Percentiles rank a stretch among this genome's conserved stretches.
These are phyloP conservation scores for Aspergillus bombycis DNA, from an alignment of 2,329 filamentous ascomycete genomes.

Conservation along the genomic window DNA sequence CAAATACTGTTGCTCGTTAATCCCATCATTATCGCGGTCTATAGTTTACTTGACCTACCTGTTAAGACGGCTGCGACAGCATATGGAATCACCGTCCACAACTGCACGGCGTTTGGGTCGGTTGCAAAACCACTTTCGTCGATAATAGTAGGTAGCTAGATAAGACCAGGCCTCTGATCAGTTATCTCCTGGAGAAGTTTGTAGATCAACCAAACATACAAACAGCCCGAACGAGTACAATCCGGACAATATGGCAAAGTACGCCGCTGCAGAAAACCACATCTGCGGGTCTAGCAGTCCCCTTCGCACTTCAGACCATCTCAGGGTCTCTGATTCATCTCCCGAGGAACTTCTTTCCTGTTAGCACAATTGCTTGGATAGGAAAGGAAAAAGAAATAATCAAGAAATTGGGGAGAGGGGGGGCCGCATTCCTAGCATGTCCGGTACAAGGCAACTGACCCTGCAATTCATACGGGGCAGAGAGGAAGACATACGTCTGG, in stretches of 20 bases:
- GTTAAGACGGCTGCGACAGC: constrained; percentile 62
- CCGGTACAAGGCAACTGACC: background rate
- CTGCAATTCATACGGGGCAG: background rate
- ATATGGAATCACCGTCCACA: constrained; percentile 68
- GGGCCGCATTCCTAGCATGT: background rate
- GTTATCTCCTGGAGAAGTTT: background rate
- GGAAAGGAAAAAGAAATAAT: background rate
- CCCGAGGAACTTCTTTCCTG: constrained; percentile 19
- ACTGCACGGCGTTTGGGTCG: constrained; percentile 60
- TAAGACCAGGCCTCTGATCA: background rate
- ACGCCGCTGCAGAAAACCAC: constrained; percentile 65
- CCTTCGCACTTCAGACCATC: constrained; percentile 65
- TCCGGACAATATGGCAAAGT: constrained; percentile 61
- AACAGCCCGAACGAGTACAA: constrained; percentile 68
- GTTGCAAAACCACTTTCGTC: constrained; percentile 57
- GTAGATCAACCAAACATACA: constrained; percentile 40
- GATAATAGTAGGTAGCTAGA: constrained; percentile 66
- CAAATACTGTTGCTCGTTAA: constrained; percentile 23
- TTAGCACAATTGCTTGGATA: background rate
- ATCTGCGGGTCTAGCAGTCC: constrained; percentile 63
- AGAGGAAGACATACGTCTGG: constrained; percentile 27
- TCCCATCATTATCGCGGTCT: background rate
- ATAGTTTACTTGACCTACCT: constrained; percentile 37
- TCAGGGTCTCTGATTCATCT: constrained; percentile 52
- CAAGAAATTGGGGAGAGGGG: too few species aligned